Conservation (phyloP, 208 protist genomes). For the Trypanosoma avium region DNA sequence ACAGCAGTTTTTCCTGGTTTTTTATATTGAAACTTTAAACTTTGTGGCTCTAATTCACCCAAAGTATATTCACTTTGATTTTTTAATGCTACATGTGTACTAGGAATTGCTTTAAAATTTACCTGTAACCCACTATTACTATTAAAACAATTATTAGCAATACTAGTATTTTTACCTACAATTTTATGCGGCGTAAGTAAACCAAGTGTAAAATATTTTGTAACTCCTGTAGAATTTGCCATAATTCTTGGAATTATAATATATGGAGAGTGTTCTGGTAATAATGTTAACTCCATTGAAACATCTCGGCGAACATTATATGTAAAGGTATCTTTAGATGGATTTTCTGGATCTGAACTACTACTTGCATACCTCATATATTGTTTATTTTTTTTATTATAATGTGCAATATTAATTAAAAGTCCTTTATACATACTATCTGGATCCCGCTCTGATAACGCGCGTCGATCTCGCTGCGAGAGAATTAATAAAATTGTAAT, state of each 20-base stretch:
- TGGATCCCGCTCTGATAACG: no score
- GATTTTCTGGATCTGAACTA: slow-evolving; percentile 2
- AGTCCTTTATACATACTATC: no score
- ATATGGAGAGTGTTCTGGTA: slow-evolving; percentile 8
- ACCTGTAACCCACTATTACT: slow-evolving; percentile 1
- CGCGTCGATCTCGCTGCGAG: slow-evolving; percentile 37
- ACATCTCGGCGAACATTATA: slow-evolving; percentile 3
- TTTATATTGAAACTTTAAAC: slow-evolving; percentile 46
- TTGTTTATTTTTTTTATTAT: background rate
- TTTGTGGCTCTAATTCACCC: slow-evolving; percentile 12
- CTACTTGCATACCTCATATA: slow-evolving; percentile 11
- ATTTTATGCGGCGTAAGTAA: slow-evolving; percentile 1
- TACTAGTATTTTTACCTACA: no score
- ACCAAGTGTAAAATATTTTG: slow-evolving; percentile 10
- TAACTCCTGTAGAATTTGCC: background rate
- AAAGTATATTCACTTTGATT: slow-evolving; percentile 24
- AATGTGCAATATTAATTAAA: background rate
- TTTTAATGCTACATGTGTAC: slow-evolving; percentile 32
- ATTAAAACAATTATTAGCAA: no score
- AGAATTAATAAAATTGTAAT: no score
- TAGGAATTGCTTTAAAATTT: slow-evolving; percentile 37
- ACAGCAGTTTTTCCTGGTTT: slow-evolving; percentile 26
- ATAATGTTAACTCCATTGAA: background rate
- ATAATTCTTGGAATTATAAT: slow-evolving; percentile 17
- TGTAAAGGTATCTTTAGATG: background rate